A percentile compares a stretch with the other conserved stretches of the same genome.
These are phyloP conservation scores for Cercospora sp. DNA, from an alignment of 2,329 filamentous ascomycete genomes.

Conservation along the genomic window DNA sequence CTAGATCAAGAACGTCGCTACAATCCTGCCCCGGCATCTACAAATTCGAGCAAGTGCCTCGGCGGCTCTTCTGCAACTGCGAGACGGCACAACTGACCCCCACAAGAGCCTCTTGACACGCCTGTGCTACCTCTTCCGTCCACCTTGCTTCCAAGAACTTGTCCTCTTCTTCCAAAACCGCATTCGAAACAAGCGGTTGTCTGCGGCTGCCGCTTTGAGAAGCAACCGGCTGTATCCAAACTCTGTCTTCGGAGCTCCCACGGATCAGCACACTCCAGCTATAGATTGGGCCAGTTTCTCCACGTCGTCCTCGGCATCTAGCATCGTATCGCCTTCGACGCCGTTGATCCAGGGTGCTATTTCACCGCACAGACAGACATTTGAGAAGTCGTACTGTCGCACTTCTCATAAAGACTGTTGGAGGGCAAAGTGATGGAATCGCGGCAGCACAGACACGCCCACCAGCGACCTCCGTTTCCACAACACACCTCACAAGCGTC, in stretches of 20 bases:
- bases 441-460: slow-evolving; percentile 34
- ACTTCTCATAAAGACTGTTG: neutral
- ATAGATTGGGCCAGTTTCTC: neutral
- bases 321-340: neutral
- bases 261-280: neutral
- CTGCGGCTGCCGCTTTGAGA: neutral
- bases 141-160: neutral
- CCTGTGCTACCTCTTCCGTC: neutral
- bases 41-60: neutral
- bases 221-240: neutral
- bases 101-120: neutral
- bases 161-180: neutral
- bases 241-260: neutral
- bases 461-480: slow-evolving; percentile 40
- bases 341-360: neutral
- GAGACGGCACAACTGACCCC: neutral
- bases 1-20: neutral
- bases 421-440: slow-evolving; percentile 24
- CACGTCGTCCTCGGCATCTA: neutral
- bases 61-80: neutral
- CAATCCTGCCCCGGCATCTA: neutral
- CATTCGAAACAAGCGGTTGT: neutral
- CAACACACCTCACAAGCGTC: slow-evolving; percentile 33
- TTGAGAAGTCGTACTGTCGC: neutral
- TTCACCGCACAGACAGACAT: neutral